A percentile compares a stretch with the other conserved stretches of the same genome.
Evolutionary conservation across 306 rosid genomes (phyloP).

Genomic region (Sophora flavescens): DNA sequence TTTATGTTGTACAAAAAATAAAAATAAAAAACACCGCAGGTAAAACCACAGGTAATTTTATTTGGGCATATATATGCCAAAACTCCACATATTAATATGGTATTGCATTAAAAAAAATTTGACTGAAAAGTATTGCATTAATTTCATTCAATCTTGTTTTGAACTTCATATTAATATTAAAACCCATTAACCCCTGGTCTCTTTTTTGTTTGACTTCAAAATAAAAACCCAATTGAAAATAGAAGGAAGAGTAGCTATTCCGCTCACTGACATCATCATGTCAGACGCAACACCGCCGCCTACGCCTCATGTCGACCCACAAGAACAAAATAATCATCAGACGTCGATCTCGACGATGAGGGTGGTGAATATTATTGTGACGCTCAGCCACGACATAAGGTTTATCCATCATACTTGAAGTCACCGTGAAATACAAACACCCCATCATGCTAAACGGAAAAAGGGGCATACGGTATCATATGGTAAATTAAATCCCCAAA

Average conservation of each 20-base stretch:
- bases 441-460: constrained; percentile 97
- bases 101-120: too few species aligned
- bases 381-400: constrained; percentile 88
- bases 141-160: too few species aligned
- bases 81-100: too few species aligned
- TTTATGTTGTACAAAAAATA: too few species aligned
- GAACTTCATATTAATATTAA: too few species aligned
- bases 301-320: constrained; percentile 46
- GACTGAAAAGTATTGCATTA: too few species aligned
- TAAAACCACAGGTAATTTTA: too few species aligned
- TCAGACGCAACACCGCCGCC: constrained; percentile 62
- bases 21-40: too few species aligned
- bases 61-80: too few species aligned
- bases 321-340: constrained; percentile 26
- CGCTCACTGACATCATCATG: constrained; percentile 73
- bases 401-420: constrained; percentile 89
- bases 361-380: constrained; percentile 82
- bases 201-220: too few species aligned
- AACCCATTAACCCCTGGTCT: too few species aligned
- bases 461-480: constrained; percentile 96
- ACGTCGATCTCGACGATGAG: constrained; percentile 51
- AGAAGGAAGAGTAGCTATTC: constrained; percentile 67
- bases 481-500: constrained; percentile 60
- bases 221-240: not conserved
- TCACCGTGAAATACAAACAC: constrained; percentile 92